These are phyloP conservation scores for Prototheca cutis DNA, from an alignment of 163 green algal species.

Conservation along the genomic window DNA sequence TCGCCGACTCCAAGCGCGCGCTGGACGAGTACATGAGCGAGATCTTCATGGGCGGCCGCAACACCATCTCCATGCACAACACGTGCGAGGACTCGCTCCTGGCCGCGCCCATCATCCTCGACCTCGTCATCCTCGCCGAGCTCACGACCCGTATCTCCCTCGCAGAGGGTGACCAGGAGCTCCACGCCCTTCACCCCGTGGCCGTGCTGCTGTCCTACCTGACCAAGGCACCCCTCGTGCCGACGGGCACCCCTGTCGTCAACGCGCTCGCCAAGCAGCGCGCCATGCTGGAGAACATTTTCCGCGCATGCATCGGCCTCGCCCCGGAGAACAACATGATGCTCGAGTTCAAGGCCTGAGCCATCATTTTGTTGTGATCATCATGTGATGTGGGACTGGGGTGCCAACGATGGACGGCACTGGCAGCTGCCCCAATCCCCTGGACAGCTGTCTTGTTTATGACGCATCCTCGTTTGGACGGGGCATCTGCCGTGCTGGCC, in stretches of 20 bases:
- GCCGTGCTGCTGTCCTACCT: conserved; percentile 92
- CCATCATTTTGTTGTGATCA: no score
- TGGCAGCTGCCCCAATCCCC: no score
- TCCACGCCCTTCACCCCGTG: conserved; percentile 84
- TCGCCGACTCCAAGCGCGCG: conserved; percentile 92
- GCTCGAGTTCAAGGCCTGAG: conserved; percentile 9
- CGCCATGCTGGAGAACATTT: conserved; percentile 95
- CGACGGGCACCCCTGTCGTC: conserved; percentile 80
- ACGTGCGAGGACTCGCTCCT: conserved; percentile 98
- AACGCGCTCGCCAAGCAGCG: conserved; percentile 95
- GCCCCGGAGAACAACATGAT: conserved; percentile 95
- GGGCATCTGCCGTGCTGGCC: no score
- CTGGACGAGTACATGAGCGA: conserved; percentile 98
- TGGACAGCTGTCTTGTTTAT: no score
- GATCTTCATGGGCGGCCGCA: conserved; percentile 92
- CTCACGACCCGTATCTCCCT: conserved; percentile 85
- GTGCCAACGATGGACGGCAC: no score
- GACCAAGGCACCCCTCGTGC: conserved; percentile 79
- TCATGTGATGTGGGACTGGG: no score
- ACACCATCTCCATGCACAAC: conserved; percentile 99
- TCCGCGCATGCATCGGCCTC: conserved; percentile 90
- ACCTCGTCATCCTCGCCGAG: conserved; percentile 95
- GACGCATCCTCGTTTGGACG: no score
- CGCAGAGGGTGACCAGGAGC: conserved; percentile 56
- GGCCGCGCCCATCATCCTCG: conserved; percentile 95